These are phyloP conservation scores for Trichoderma virens DNA, from an alignment of 495 filamentous ascomycete species.

Conservation along the genomic window DNA sequence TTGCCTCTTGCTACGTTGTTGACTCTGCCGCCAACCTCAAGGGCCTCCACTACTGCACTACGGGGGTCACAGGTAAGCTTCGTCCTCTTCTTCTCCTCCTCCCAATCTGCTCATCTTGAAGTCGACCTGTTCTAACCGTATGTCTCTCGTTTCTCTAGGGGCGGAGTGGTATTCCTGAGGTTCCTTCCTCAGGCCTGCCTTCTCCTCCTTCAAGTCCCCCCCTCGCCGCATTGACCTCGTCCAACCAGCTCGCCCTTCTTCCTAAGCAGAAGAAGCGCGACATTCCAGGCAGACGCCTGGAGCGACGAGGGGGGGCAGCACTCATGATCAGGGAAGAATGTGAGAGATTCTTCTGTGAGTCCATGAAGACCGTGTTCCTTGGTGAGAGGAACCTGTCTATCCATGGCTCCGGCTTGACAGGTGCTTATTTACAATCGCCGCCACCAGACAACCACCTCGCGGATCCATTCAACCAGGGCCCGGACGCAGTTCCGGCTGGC, in stretches of 20 bases:
- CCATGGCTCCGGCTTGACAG: conserved; percentile 68
- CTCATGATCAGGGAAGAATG: conserved; percentile 95
- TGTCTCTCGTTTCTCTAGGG: conserved; percentile 40
- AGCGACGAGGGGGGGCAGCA: conserved; percentile 79
- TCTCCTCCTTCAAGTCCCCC: conserved; percentile 75
- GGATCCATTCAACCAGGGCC: conserved; percentile 19
- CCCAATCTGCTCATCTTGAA: conserved; percentile 16
- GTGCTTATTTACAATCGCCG: conserved; percentile 36
- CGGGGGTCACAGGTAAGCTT: conserved; percentile 21
- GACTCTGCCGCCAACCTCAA: conserved; percentile 45
- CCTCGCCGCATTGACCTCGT: conserved; percentile 57
- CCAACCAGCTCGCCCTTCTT: conserved; percentile 52
- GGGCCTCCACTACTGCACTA: conserved; percentile 93
- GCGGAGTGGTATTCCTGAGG: conserved; percentile 97
- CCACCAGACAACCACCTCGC: conserved; percentile 21
- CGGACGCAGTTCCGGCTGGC: conserved; percentile 11
- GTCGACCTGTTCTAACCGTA: background rate
- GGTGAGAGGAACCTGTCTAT: conserved; percentile 77
- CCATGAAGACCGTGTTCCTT: conserved; percentile 83
- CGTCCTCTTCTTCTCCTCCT: background rate
- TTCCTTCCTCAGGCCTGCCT: conserved; percentile 67
- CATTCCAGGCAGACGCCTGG: conserved; percentile 25
- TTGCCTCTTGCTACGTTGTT: conserved; percentile 81
- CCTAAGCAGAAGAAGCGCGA: conserved; percentile 36
- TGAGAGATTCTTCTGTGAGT: conserved; percentile 99